These are phyloP conservation scores for Arthrobotrys entomopaga DNA, from an alignment of 2,329 filamentous ascomycete species.

Conservation along the genomic window DNA sequence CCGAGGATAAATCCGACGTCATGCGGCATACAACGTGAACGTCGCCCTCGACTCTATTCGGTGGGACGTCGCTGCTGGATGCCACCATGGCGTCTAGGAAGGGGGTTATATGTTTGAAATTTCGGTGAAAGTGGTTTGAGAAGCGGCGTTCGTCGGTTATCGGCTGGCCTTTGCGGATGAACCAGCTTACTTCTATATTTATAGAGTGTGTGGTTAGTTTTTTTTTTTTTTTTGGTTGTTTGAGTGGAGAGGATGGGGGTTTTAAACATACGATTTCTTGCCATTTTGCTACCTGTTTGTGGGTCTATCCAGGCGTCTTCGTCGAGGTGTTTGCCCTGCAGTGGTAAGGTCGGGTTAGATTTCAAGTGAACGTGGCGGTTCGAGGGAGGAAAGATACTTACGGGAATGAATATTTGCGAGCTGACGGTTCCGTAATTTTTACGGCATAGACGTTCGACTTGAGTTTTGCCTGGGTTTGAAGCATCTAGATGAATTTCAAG, in stretches of 20 bases:
- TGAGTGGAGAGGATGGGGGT: neutral
- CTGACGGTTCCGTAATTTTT: constrained; percentile 55
- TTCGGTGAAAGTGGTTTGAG: constrained; percentile 52
- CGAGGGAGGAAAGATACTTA: neutral
- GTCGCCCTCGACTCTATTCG: constrained; percentile 50
- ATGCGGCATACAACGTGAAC: constrained; percentile 52
- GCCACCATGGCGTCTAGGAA: constrained; percentile 54
- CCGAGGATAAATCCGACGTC: constrained; percentile 45
- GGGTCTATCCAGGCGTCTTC: constrained; percentile 54
- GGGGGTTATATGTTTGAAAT: constrained; percentile 49
- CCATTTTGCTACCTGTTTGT: constrained; percentile 51
- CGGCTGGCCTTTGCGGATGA: constrained; percentile 52
- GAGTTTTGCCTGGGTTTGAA: constrained; percentile 47
- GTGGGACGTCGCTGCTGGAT: constrained; percentile 49
- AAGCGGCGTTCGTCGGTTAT: constrained; percentile 54
- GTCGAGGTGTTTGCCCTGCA: constrained; percentile 34
- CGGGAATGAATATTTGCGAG: constrained; percentile 52
- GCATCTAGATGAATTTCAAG: constrained; percentile 49
- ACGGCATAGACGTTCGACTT: constrained; percentile 47
- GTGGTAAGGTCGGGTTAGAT: neutral
- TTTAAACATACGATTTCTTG: constrained; percentile 44
- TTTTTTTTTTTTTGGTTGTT: neutral
- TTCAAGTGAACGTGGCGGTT: neutral
- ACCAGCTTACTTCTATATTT: constrained; percentile 50
- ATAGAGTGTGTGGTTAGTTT: constrained; percentile 9